Conservation (phyloP, 345 rosid species). For the Camelina hispida region DNA sequence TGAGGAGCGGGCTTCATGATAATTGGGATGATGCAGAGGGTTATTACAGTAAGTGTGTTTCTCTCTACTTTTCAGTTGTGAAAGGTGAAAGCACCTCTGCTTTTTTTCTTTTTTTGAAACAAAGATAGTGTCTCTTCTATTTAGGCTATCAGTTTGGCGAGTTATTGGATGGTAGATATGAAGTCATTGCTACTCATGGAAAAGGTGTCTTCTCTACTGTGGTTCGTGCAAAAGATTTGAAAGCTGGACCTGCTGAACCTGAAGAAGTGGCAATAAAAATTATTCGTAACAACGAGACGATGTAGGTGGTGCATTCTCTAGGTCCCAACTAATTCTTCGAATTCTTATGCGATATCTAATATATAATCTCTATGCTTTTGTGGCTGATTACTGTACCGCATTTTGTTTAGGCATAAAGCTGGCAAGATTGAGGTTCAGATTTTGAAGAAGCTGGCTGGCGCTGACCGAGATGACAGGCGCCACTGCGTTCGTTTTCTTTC, state of each 20-base stretch:
- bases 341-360: conserved; percentile 14
- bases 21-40: conserved; percentile 99
- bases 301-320: conserved; percentile 54
- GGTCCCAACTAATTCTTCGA: conserved; percentile 7
- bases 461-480: conserved; percentile 90
- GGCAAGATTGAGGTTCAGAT: conserved; percentile 91
- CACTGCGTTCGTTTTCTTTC: conserved; percentile 93
- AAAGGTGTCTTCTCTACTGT: conserved; percentile 98
- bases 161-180: conserved; percentile 91
- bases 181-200: conserved; percentile 95
- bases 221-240: conserved; percentile 89
- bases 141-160: conserved; percentile 96
- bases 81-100: not conserved
- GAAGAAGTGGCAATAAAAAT: conserved; percentile 97
- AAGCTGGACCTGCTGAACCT: conserved; percentile 68
- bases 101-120: not conserved
- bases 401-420: conserved; percentile 83
- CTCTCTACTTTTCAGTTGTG: not conserved
- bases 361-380: conserved; percentile 13
- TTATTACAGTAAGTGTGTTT: conserved; percentile 77
- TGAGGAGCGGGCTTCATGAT: conserved; percentile 88
- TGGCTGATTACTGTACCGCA: conserved; percentile 3
- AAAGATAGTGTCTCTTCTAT: conserved; percentile 20
- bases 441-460: conserved; percentile 88
- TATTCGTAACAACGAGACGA: conserved; percentile 91